Evolutionary conservation across 192 early-diverging fungal species (phyloP), one percentile per base, ranked within the genome.

Genomic region (Coemansia asiatica): DNA sequence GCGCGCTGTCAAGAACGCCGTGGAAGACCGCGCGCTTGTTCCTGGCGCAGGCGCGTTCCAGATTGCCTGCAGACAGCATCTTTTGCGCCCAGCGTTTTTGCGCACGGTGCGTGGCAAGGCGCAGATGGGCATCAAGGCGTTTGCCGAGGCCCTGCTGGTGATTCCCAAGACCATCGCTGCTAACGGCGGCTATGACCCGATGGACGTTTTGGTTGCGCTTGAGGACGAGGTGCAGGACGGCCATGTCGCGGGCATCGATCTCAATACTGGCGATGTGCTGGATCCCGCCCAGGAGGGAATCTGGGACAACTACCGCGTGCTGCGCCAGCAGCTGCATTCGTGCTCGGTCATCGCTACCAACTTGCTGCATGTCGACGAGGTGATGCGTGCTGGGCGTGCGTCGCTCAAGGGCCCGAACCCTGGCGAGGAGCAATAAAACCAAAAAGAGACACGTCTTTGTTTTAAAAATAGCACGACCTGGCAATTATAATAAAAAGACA

Each of bases 291-390:
- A 88, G 40, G 93, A 97, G 74, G 97, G 97, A 49, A 93, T 99
- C 60, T 97, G 92, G 92, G 95, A 98, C 76, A 98, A 98, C 85
- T 98, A 98, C 86, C 90, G 96, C 46, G 97, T 99, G 47, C 85
- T 94, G 63, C 87, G 95, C 33, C 93, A 98, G 76, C 90, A 97
- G 92, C 85, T 99, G 56, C 92, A 98, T 75, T 96, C 94, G 69
- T 94, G 91, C 63, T 86, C 97, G 46, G 96, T 97, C n/a, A 97
- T 99, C 81, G 95, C 95, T 4, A 92, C 91, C 68, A 99, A 99
- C 83, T 88, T 99, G 73, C 84, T 99, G 63, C 84, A 98, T 23
- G 96, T 99, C 1, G 97, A 99, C 83, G 96, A 98, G 82, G 96
- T 99, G 85, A 94, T 99, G 94, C 85, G 94, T 47, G 91, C 86